These are phyloP conservation scores for Scopulariopsis brevicaulis DNA, from an alignment of 2,329 filamentous ascomycete species.

Conservation along the genomic window DNA sequence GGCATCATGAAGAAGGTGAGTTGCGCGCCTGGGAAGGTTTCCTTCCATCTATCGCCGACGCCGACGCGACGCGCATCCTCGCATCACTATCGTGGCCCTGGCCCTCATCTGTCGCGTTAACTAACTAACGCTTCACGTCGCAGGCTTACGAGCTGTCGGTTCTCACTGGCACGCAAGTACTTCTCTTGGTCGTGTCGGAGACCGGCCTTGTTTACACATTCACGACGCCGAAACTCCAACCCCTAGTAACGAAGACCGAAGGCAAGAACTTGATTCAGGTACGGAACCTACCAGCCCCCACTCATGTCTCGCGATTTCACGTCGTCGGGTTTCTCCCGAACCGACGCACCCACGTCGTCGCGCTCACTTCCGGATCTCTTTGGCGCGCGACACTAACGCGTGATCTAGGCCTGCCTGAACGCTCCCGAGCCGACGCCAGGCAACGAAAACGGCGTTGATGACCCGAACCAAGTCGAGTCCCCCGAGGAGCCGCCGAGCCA, in stretches of 20 bases:
- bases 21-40: slow-evolving; percentile 10
- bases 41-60: neutral
- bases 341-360: neutral
- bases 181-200: slow-evolving; percentile 92
- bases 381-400: neutral
- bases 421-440: slow-evolving; percentile 80
- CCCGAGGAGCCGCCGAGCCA: slow-evolving; percentile 77
- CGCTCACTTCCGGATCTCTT: neutral
- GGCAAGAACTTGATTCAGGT: slow-evolving; percentile 99
- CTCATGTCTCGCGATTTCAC: slow-evolving; percentile 18
- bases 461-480: slow-evolving; percentile 69
- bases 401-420: slow-evolving; percentile 82
- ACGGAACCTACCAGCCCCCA: slow-evolving; percentile 19
- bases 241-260: slow-evolving; percentile 94
- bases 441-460: slow-evolving; percentile 72
- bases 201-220: slow-evolving; percentile 97
- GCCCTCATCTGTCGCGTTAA: neutral
- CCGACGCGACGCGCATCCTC: neutral
- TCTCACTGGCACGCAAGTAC: slow-evolving; percentile 92
- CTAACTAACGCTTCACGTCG: neutral
- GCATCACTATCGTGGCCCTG: neutral
- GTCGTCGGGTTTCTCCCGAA: slow-evolving; percentile 4
- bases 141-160: slow-evolving; percentile 97
- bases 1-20: slow-evolving; percentile 99
- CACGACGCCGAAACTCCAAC: slow-evolving; percentile 95